phyloP scores from a whole-genome alignment of 2,329 filamentous ascomycete genomes.

The Apiospora malaysiana region DNA sequence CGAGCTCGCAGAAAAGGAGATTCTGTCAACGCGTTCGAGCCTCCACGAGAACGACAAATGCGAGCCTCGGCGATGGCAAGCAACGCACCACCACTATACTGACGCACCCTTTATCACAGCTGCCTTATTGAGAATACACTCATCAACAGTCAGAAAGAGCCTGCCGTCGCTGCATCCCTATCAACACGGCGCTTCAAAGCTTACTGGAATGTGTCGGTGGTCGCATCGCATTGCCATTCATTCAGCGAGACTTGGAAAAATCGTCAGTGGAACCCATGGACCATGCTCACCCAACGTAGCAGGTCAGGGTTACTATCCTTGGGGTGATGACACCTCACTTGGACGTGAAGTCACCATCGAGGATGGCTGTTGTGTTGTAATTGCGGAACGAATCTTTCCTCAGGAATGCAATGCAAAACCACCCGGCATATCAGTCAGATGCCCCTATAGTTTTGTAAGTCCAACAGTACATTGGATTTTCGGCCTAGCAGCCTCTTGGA shows the following conservation, averaged over 20 bases:
- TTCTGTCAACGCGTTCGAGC: background rate
- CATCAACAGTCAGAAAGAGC: background rate
- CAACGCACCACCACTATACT: background rate
- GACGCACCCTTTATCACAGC: background rate
- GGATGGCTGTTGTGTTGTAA: background rate
- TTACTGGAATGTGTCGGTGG: background rate
- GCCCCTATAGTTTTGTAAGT: background rate
- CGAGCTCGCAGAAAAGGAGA: constrained; percentile 39
- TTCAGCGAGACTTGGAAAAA: background rate
- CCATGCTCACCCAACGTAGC: background rate
- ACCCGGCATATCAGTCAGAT: background rate
- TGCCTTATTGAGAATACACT: background rate
- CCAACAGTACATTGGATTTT: background rate
- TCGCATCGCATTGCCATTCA: background rate
- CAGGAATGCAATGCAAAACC: background rate
- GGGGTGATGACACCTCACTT: background rate
- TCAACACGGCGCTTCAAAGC: background rate
- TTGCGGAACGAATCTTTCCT: background rate
- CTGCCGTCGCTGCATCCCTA: background rate
- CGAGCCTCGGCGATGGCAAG: background rate
- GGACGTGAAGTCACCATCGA: background rate
- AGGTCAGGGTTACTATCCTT: background rate
- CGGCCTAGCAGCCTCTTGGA: background rate
- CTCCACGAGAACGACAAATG: background rate
- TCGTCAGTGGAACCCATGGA: background rate